These are phyloP conservation scores for Aspergillus coremiiformis DNA, from an alignment of 495 filamentous ascomycete genomes.

Conservation along the genomic window DNA sequence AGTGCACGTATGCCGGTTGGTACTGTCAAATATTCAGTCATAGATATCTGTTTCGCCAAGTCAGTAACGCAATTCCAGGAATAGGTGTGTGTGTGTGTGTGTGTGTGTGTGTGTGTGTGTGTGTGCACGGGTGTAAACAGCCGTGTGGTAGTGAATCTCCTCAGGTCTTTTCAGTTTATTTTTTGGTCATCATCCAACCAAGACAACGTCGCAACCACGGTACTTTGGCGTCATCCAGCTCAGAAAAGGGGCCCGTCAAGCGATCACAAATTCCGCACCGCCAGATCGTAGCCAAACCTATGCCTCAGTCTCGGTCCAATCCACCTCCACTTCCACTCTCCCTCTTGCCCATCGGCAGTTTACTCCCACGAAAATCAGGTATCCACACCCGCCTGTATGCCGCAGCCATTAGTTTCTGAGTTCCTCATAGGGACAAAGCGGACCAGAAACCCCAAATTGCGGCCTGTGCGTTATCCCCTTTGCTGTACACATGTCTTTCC, in stretches of 20 bases:
- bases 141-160: slow-evolving; percentile 22
- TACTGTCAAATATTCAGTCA: not conserved
- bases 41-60: not conserved
- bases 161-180: slow-evolving; percentile 59
- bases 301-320: slow-evolving; percentile 2
- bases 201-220: slow-evolving; percentile 28
- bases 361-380: not conserved
- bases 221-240: slow-evolving; percentile 17
- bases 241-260: slow-evolving; percentile 5
- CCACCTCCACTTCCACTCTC: not conserved
- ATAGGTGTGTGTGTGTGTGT: too few species aligned
- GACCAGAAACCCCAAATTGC: slow-evolving; percentile 41
- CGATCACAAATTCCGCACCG: slow-evolving; percentile 16
- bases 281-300: slow-evolving; percentile 2
- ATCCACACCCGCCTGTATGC: slow-evolving; percentile 22
- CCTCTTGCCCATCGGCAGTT: slow-evolving; percentile 4
- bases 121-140: too few species aligned
- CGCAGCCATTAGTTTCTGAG: slow-evolving; percentile 43
- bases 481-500: slow-evolving; percentile 23
- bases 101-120: too few species aligned
- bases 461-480: slow-evolving; percentile 15
- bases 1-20: not conserved
- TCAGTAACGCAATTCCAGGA: not conserved
- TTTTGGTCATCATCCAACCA: slow-evolving; percentile 42
- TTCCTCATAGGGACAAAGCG: slow-evolving; percentile 40